These are phyloP conservation scores for Porphyrellus cyaneotinctus DNA, from an alignment of 768 basidiomycete species.

Conservation along the genomic window DNA sequence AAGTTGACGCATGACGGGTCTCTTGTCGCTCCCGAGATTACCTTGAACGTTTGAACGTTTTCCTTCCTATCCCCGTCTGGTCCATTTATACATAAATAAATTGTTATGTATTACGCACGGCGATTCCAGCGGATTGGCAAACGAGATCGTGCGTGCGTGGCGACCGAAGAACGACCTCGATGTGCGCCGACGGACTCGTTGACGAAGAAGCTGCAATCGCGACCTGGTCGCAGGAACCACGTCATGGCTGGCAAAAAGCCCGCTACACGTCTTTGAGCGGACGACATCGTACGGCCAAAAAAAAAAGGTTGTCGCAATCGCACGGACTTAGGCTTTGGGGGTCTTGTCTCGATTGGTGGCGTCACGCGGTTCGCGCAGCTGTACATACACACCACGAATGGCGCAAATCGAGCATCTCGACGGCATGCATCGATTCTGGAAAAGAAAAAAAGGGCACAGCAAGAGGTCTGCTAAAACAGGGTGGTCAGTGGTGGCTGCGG, in stretches of 20 bases:
- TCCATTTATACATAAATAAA: slow-evolving; percentile 12
- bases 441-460: slow-evolving; percentile 1
- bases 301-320: neutral
- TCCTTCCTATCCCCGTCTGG: slow-evolving; percentile 18
- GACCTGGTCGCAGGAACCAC: slow-evolving; percentile 25
- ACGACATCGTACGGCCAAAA: slow-evolving; percentile 4
- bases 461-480: slow-evolving; percentile 16
- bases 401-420: slow-evolving; percentile 10
- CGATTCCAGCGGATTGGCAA: neutral
- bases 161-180: slow-evolving; percentile 2
- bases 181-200: slow-evolving; percentile 8
- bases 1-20: slow-evolving; percentile 2
- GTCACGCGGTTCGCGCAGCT: neutral
- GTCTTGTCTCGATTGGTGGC: neutral
- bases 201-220: slow-evolving; percentile 20
- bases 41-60: slow-evolving; percentile 6
- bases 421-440: slow-evolving; percentile 1
- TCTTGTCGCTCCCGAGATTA: slow-evolving; percentile 28
- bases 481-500: slow-evolving; percentile 8
- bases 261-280: slow-evolving; percentile 5
- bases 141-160: slow-evolving; percentile 10
- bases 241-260: slow-evolving; percentile 9
- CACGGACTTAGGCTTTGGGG: neutral
- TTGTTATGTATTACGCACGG: slow-evolving; percentile 3
- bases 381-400: neutral